Base-by-base conservation (phyloP, 306 rosid species). In the Citrullus mucosospermus region DNA sequence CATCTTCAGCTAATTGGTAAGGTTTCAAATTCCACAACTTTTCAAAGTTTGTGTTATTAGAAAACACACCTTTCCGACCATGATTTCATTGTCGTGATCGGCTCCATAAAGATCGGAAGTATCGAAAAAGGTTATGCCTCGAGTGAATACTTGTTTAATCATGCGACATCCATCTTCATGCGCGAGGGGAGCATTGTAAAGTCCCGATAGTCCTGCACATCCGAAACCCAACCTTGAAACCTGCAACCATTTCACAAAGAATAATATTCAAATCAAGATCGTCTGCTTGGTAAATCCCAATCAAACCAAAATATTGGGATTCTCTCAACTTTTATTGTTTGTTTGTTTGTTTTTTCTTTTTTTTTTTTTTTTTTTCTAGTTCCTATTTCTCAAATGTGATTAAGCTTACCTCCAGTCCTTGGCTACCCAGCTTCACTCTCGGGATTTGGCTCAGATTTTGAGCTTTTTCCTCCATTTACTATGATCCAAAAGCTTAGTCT, bases 211-310 rank as follows among this genome's bases (percentile, higher is more conserved):
- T 63, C 93, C 97, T 14, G 44, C 92, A 82, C 96, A 93, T 80
- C 98, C 98, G 84, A 86, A 93, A 25, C 96, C 96, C 87, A 93
- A 36, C 85, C 85, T 84, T 28, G 98, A 88, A 76, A 93, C 96
- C 97, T 93, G 82, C 81, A 83, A 34, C 13, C 53, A 39, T 56
- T 28, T 14, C 58, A 81, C 43, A 43, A 53, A 55, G 30, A 8
- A 22, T 72, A 25, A 22, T 14, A 51, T 51, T 51, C 58, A 28
- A 36, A 50, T 72, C 38, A 50, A 72, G 41, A 38, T 71, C 34
- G 0, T 71, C 15, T 2, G 32, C 30, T 57, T 57, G 32, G 30
- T 7, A 57, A 60, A 60, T 60, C 67, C 18, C 67, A 13, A 28
- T 59, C 65, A 59, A 25, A 48, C 17, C 10, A 14, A 46, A 71